Evolutionary conservation across 371 early-diverging fungal species (phyloP).

Genomic region (Phascolomyces articulosus): DNA sequence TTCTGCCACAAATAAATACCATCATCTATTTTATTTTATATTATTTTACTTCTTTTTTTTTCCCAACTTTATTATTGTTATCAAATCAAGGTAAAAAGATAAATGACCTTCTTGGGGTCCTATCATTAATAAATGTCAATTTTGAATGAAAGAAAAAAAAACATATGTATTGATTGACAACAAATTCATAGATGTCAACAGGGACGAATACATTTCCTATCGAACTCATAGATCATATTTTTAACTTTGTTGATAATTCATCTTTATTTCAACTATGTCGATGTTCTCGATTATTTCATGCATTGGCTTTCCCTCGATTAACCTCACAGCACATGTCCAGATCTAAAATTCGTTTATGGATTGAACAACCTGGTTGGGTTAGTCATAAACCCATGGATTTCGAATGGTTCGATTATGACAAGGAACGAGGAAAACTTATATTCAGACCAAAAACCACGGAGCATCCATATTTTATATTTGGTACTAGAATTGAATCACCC

Average conservation of each 20-base stretch:
- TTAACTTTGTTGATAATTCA: constrained; percentile 1
- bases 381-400: constrained; percentile 3
- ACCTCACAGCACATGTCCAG: not conserved
- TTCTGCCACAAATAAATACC: not conserved
- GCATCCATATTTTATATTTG: not conserved
- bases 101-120: too few species aligned
- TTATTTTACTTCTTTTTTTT: not conserved
- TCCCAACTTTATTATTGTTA: too few species aligned
- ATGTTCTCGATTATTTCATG: not conserved
- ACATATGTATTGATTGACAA: too few species aligned
- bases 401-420: not conserved
- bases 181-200: too few species aligned
- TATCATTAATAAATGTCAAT: too few species aligned
- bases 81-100: too few species aligned
- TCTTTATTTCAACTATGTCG: constrained; percentile 7
- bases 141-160: too few species aligned
- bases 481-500: not conserved
- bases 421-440: not conserved
- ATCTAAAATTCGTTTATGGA: constrained; percentile 4
- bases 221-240: constrained; percentile 4
- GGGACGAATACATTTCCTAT: too few species aligned
- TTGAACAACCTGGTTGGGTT: constrained; percentile 1
- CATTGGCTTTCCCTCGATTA: constrained; percentile 1
- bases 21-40: not conserved
- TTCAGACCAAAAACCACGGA: not conserved